A percentile compares a stretch with the other conserved stretches of the same genome.
phyloP scores from a whole-genome alignment of 768 basidiomycete genomes.

The Crepidotus variabilis region DNA sequence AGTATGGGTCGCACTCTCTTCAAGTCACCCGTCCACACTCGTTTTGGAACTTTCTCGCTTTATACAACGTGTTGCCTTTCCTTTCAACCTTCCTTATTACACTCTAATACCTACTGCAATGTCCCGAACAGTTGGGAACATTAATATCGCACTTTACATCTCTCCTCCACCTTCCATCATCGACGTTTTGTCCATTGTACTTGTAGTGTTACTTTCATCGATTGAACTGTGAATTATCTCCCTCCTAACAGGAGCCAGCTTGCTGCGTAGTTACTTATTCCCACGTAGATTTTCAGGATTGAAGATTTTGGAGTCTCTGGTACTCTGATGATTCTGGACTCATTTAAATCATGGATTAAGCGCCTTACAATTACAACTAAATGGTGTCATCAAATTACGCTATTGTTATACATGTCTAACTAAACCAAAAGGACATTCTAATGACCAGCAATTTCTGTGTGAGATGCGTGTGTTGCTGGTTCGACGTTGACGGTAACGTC shows the following conservation, averaged over 20 bases:
- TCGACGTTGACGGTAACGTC: not conserved
- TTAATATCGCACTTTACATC: constrained; percentile 5
- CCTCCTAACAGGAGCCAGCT: not conserved
- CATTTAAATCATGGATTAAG: not conserved
- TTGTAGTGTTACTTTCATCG: not conserved
- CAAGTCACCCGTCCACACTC: not conserved
- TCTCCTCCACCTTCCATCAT: constrained; percentile 1
- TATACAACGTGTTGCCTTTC: constrained; percentile 1
- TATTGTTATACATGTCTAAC: not conserved
- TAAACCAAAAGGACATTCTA: not conserved
- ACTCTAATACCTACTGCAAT: constrained; percentile 10
- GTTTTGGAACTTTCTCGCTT: not conserved
- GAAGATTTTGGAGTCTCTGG: not conserved
- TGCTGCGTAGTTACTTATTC: not conserved
- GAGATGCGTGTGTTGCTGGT: not conserved
- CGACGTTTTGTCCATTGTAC: constrained; percentile 2
- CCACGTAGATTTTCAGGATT: not conserved
- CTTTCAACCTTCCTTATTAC: constrained; percentile 8
- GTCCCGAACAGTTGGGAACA: constrained; percentile 5
- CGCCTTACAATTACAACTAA: not conserved
- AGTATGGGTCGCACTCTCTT: not conserved
- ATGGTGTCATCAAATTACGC: not conserved
- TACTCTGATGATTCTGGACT: not conserved
- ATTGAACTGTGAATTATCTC: not conserved
- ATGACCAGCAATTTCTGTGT: not conserved